Base-by-base conservation (phyloP, 345 rosid species). In the Eucalyptus albens region DNA sequence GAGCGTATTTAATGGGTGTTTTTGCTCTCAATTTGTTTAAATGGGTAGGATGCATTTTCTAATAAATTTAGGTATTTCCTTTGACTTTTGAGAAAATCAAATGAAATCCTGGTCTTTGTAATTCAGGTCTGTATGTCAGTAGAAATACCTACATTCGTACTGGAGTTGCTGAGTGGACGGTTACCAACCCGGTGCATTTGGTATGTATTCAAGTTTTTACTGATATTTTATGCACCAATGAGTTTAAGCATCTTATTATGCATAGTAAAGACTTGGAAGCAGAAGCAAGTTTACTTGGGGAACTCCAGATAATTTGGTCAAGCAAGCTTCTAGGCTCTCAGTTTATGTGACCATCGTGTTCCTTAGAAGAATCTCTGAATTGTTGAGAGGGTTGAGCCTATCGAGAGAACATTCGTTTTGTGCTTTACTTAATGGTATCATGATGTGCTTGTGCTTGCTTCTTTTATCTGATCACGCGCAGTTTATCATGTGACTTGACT, bases 121-220 rank as follows among this genome's bases (percentile, higher is more conserved):
- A 87, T 86, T 80, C 53, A 97, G 99, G 99, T 91, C 94, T 97
- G 49, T 97, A 97, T 86, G 99, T 97, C 91, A 97, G 99, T 93
- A 95, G 99, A 90, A 97, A 97, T 87, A 97, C 99, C 62, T 97
- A 97, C 92, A 95, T 97, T 50, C 98, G 96, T 53, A 92, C 97
- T 88, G 99, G 99, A 83, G 94, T 95, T 91, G 94, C 97, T 19
- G 99, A 97, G 90, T 97, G 99, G 99, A 96, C 91, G 50, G 90
- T 94, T 89, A 94, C 95, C 92, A 97, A 97, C 92, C 99, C 99
- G n/a, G 99, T 97, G 93, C 96, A 97, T 94, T 90, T 97, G 81
- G 99, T 97, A 95, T 92, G 93, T 88, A 83, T 89, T 88, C 26
- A 11, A 11, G 9, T 77, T 11, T 72, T 77, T 77, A 29, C 47